Base-by-base conservation (phyloP, 2,329 filamentous ascomycete species). In the Diaporthe caulivora region DNA sequence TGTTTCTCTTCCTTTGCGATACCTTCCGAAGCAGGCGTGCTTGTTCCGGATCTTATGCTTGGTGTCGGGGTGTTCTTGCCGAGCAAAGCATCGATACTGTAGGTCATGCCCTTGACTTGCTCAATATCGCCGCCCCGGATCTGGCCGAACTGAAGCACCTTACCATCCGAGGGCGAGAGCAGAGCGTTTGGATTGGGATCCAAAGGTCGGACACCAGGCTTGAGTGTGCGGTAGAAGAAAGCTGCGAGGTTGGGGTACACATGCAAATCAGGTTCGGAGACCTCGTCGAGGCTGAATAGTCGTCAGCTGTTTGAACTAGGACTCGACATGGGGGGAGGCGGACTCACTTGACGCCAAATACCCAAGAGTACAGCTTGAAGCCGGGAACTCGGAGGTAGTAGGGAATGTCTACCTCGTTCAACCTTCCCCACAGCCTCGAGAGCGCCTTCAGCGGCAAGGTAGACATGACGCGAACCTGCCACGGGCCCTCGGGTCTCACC, bases 51-150 rank as follows among this genome's bases (percentile, higher is more conserved):
- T 24, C 71, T 70, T 78, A 92, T 83, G 83, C 90, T 90, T 24
- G 88, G 83, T 7, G 87, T 81, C 49, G 89, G 89, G 8, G 87
- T 89, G 75, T 87, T 86, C 76, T 90, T 91, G 68, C 97, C 97
- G 2, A 99, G 89, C 1, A 99, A 89, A 10, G 97, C 95, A 81
- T 99, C 97, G 71, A 99, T 90, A 77, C 93, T 97, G 84, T 99
- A 99, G 0, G 97, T 99, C 88, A 99, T 97, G 74, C 97, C 97
- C 84, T 99, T 99, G 76, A 99, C 96, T 84, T 99, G 97, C 82
- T 99, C 97, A 55, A 99, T 97, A 80, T 98, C 95, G 62, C 96
- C 95, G 79, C 95, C 92, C 79, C 97, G 93, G 72, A 99, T 98
- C 78, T 92, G 92, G 15, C 97, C 97, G 78, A 95, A 98, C 79